Base-by-base conservation (phyloP, 306 rosid genomes). In the Phaseolus lunatus region DNA sequence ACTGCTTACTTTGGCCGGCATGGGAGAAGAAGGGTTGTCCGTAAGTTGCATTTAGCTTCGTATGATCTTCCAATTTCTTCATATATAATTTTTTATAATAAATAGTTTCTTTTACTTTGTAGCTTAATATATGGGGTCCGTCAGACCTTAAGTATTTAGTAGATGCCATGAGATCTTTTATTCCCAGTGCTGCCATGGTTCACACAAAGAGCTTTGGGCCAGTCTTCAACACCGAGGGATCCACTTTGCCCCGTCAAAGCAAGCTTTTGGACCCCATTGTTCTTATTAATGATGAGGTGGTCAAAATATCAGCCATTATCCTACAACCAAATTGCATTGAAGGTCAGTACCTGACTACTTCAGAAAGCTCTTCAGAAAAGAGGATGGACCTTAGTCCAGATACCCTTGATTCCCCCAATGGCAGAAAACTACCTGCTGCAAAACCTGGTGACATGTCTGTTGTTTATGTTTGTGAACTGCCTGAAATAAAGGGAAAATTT, bases 181-280 rank as follows among this genome's bases (percentile, higher is more conserved):
- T 94, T 78, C 98, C 93, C 81, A 85, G 83, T 81, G 97, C 96
- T 84, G 96, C 95, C 82, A 92, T 95, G 98, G 93, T 92, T 86
- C 88, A 95, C 89, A 95, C 98, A 29, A 81, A 76, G 87, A 92
- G 97, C 86, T 95, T 92, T 79, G 98, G 90, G 45, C 91, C 92
- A 10, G 45, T 68, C 47, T 71, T 63, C 7, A 24, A 67, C 82
- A 72, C 85, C 10, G 58, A 76, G 53, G 88, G 69, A 50, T 56
- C 82, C 57, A 8, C 73, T 76, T 67, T 68, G 72, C 63, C 70
- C 16, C 44, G 48, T 75, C 80, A 54, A 76, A 82, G 75, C 83
- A 82, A 65, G 68, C 76, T 48, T 82, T 67, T 24, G 50, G 89
- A 89, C 29, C 89, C 98, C 62, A 82, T 92, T 80, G 92, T 92